phyloP scores from a whole-genome alignment of 495 filamentous ascomycete species.

The Penicillium daleae region DNA sequence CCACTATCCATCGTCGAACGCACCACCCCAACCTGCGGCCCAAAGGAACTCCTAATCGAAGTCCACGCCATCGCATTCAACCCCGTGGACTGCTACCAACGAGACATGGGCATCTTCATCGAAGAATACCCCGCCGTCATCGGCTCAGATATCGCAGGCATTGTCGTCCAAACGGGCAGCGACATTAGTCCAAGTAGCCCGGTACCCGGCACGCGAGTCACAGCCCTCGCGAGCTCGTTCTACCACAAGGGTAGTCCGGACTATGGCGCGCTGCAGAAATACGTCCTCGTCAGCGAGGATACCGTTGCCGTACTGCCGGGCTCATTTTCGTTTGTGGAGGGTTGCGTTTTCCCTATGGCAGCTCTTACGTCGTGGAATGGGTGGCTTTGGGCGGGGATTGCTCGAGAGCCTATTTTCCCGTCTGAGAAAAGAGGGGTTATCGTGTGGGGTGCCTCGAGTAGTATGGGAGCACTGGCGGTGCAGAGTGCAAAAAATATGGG shows the following conservation, averaged over 20 bases:
- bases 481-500: slow-evolving; percentile 36
- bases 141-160: slow-evolving; percentile 47
- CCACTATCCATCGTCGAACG: slow-evolving; percentile 16
- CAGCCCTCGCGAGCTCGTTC: slow-evolving; percentile 36
- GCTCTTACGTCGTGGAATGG: slow-evolving; percentile 16
- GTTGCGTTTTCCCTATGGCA: slow-evolving; percentile 21
- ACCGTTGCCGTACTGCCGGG: slow-evolving; percentile 18
- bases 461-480: slow-evolving; percentile 29
- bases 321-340: slow-evolving; percentile 15
- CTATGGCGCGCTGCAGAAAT: slow-evolving; percentile 49
- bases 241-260: slow-evolving; percentile 28
- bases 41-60: slow-evolving; percentile 44
- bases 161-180: slow-evolving; percentile 38
- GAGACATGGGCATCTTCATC: slow-evolving; percentile 35
- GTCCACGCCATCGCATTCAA: slow-evolving; percentile 53
- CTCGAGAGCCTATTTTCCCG: neutral
- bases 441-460: slow-evolving; percentile 53
- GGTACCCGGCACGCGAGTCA: slow-evolving; percentile 37
- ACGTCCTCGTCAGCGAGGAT: slow-evolving; percentile 19
- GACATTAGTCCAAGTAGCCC: slow-evolving; percentile 30
- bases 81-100: slow-evolving; percentile 43
- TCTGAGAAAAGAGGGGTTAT: slow-evolving; percentile 26
- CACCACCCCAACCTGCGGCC: slow-evolving; percentile 19
- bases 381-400: slow-evolving; percentile 19
- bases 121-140: slow-evolving; percentile 43